phyloP scores from a whole-genome alignment of 139 green algal species.

The Haematococcus sp. region DNA sequence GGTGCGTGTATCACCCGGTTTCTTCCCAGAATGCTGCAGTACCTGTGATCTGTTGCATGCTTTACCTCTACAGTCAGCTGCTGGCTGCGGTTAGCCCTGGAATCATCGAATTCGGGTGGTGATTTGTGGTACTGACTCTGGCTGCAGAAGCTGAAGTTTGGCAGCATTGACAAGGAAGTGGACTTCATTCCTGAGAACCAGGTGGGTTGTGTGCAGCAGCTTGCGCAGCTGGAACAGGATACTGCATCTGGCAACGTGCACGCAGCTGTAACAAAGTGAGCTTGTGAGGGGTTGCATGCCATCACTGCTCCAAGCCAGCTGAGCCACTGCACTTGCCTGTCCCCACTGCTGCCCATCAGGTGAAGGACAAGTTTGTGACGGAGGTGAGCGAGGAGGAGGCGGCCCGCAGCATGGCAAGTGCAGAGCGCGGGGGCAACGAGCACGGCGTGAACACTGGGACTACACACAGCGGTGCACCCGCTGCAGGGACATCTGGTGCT shows the following conservation, averaged over 20 bases:
- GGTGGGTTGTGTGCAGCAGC: no score
- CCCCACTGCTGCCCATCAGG: conserved; percentile 25
- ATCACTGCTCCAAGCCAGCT: no score
- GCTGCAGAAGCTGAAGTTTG: conserved; percentile 60
- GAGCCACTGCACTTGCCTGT: no score
- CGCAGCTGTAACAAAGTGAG: no score
- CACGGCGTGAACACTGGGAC: conserved; percentile 1
- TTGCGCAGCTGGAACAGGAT: no score
- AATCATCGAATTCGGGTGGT: background rate
- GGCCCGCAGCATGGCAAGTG: conserved; percentile 7
- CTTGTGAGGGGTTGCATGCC: no score
- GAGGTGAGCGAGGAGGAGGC: conserved; percentile 38
- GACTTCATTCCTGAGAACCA: conserved; percentile 72
- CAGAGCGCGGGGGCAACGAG: background rate
- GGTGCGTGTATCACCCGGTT: no score
- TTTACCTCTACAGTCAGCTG: background rate
- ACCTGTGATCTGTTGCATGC: background rate
- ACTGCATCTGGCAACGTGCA: no score
- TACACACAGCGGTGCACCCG: conserved; percentile 19
- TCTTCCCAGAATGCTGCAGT: background rate
- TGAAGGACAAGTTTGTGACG: no score
- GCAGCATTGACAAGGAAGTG: conserved; percentile 55
- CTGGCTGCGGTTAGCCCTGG: background rate
- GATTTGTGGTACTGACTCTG: background rate
- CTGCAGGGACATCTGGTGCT: background rate